A percentile compares a stretch with the other conserved stretches of the same genome.
phyloP scores from a whole-genome alignment of 192 early-diverging fungal genomes.

The Funneliformis mosseae region DNA sequence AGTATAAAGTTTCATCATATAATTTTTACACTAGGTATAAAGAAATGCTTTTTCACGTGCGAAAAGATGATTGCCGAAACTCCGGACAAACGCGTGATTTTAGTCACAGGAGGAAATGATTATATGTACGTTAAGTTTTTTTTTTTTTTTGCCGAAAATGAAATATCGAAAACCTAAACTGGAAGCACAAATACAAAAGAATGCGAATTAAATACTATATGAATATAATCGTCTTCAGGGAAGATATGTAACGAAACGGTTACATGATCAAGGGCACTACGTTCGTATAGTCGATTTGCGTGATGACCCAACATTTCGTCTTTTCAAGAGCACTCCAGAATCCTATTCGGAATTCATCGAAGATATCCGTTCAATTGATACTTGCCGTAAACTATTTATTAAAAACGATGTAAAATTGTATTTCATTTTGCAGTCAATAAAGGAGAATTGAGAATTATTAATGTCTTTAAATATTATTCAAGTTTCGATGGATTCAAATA shows the following conservation, averaged over 20 bases:
- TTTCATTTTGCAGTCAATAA: background rate
- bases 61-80: no score
- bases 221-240: background rate
- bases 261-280: slow-evolving; percentile 1
- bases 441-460: no score
- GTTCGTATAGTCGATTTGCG: background rate
- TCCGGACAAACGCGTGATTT: background rate
- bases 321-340: background rate
- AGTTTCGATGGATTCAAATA: background rate
- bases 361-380: background rate
- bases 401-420: background rate
- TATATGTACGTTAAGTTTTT: no score
- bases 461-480: no score
- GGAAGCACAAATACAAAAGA: no score
- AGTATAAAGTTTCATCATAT: no score
- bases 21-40: no score
- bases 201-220: no score
- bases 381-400: background rate
- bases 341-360: background rate
- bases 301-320: background rate
- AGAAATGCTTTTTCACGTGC: no score
- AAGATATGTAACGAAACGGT: background rate
- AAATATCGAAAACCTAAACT: no score
- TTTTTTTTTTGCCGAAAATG: no score
- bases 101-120: background rate